Base-by-base conservation (phyloP, 768 basidiomycete genomes). In the Termitomyces sp. region DNA sequence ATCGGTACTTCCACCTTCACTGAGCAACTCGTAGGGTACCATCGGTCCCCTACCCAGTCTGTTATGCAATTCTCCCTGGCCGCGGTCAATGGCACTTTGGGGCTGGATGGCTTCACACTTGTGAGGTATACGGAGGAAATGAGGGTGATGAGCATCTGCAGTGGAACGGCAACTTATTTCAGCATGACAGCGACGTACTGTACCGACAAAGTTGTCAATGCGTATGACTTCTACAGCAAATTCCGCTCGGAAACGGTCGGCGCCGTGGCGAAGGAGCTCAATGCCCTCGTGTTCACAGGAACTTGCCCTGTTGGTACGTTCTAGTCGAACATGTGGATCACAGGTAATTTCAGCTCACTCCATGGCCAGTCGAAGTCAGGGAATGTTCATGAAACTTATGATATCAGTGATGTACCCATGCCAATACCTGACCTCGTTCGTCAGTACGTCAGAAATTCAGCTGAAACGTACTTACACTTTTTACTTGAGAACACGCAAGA, bases 161-260 rank as follows among this genome's bases (percentile, higher is more conserved):
- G 57, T 9, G 60, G 60, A 21, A 54, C 38, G 6, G 60, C 57
- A 2, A 59, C 57, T 6, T 62, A 56, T 21, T 3, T 62, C 8
- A 54, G 42, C 37, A 53, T 62, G 54, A 56, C 54, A 28, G 50
- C 48, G 1, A 41, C 55, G 4, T 60, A 50, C 28, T 60, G 58
- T 17, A 48, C 54, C 28, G 54, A 56, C 40, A 60, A 52, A 38
- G 48, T 47, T 8, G 44, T 26, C 9, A 30, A 40, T 26, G 45
- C 53, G 11, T 56, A 60, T 19, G 50, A 52, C 42, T 44, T 55
- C 6, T 55, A 50, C 14, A 55, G 43, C 33, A n/a, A 19, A 17
- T 42, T 41, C 14, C 40, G 28, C 3, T 30, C 44, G 5, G 43
- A 19, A 12, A 7, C 54, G 21, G 44, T 55, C 8, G 3, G 17